Evolutionary conservation across 306 rosid species (phyloP), one percentile per base, ranked within the genome.

Genomic region (Inga oerstediana): DNA sequence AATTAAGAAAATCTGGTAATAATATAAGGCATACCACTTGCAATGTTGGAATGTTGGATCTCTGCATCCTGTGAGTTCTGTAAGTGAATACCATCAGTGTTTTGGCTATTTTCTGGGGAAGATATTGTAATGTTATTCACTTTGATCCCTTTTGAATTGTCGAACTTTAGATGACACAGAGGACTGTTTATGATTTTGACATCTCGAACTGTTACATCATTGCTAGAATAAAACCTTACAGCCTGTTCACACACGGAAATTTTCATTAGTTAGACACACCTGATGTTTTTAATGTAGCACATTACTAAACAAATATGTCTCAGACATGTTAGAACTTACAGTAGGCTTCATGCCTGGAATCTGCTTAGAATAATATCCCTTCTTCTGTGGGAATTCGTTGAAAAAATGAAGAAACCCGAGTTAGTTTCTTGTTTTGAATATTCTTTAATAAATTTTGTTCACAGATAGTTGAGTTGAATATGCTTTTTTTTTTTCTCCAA

Each of bases 31-130:
- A 87, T 83, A 92, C 98, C 99, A 71, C 87, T 92, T 76, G 85
- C 87, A 76, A 96, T 89, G 77, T 86, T 67, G 49, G 99, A 93
- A 78, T 89, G 92, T 22, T 88, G 93, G 83, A 94, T 96, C 86
- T 92, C 93, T 3, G 90, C 98, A 34, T 92, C 94, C 35, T 88
- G 91, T 48, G 97, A 87, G 90, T 93, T 96, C 48, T 96, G 98
- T 92, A 96, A 76, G 88, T 93, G 99, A 89, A 96, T 94, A 10
- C 97, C 99, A 80, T 96, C 99, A 22, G 99, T 96, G 48, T 96
- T 96, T 74, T 94, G 97, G 80, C 99, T 96, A 67, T 83, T 86
- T 79, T 83, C 97, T 2, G 97, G 98, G 15, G 99, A 92, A 76
- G 88, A 91, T 72, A 96, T 93, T 39, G 93, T 92, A 48, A 96